Percentiles rank a stretch among this genome's conserved stretches.
Conservation (phyloP, 2,329 filamentous ascomycete genomes). For the Biscogniauxia sp. region DNA sequence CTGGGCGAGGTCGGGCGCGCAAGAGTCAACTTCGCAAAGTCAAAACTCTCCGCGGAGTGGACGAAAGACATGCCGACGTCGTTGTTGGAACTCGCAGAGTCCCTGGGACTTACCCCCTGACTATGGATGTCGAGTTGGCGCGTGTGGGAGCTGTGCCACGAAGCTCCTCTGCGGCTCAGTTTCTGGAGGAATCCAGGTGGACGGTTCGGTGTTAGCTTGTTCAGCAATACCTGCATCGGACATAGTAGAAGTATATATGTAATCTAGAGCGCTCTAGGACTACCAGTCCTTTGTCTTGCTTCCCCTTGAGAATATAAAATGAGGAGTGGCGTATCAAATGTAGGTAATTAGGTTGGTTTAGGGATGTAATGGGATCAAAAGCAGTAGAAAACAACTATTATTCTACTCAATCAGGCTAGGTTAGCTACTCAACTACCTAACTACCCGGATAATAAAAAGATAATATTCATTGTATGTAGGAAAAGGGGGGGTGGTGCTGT, state of each 20-base stretch:
- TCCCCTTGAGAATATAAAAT: no score
- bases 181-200: slow-evolving; percentile 20
- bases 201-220: slow-evolving; percentile 22
- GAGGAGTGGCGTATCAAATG: no score
- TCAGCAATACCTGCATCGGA: slow-evolving; percentile 23
- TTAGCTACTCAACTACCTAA: no score
- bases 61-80: slow-evolving; percentile 14
- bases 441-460: no score
- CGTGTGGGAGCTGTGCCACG: slow-evolving; percentile 23
- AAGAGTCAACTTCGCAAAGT: slow-evolving; percentile 18
- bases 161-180: slow-evolving; percentile 21
- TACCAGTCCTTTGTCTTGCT: background rate
- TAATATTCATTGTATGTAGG: no score
- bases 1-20: slow-evolving; percentile 17
- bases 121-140: slow-evolving; percentile 22
- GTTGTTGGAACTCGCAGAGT: slow-evolving; percentile 25
- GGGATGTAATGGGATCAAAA: no score
- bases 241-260: slow-evolving; percentile 15
- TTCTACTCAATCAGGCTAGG: no score
- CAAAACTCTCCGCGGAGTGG: slow-evolving; percentile 18
- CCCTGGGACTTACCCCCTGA: slow-evolving; percentile 22
- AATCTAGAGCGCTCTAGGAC: background rate
- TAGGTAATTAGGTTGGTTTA: no score
- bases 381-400: no score
- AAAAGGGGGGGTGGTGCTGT: no score